Conservation (phyloP, 179 eudicot species). For the Carnegiea gigantea region DNA sequence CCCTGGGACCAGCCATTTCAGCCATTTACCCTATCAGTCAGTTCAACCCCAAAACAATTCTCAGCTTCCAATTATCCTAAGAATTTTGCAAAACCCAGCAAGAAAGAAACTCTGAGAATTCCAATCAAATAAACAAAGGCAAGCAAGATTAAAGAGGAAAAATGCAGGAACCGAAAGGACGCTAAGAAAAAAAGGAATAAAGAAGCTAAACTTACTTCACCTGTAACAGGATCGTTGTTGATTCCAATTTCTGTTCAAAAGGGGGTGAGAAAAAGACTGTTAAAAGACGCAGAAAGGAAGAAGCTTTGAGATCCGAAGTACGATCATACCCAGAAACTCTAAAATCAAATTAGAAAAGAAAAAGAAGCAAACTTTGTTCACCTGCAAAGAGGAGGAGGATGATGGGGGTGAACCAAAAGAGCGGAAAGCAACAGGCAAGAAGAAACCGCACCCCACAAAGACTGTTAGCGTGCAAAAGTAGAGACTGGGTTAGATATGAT, state of each 20-base stretch:
- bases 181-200: neutral
- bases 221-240: neutral
- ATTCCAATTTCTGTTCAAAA: neutral
- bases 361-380: neutral
- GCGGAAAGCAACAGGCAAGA: neutral
- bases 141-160: neutral
- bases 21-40: conserved; percentile 29
- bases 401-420: conserved; percentile 9
- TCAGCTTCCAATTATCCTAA: neutral
- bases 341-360: neutral
- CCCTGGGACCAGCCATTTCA: conserved; percentile 39
- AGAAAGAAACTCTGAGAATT: too few relatives aligned
- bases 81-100: conserved; percentile 6
- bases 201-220: neutral
- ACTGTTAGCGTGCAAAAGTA: conserved; percentile 22
- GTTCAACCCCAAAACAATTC: neutral
- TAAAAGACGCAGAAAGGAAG: neutral
- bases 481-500: conserved; percentile 5
- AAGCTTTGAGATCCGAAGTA: conserved; percentile 12
- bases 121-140: too few relatives aligned
- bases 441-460: neutral
- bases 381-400: conserved; percentile 21
- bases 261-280: neutral
- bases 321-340: conserved; percentile 1
- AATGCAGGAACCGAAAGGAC: neutral